A percentile compares a stretch with the other conserved stretches of the same genome.
phyloP scores from a whole-genome alignment of 176 grass and related monocot species.

The Alloteropsis semialata region DNA sequence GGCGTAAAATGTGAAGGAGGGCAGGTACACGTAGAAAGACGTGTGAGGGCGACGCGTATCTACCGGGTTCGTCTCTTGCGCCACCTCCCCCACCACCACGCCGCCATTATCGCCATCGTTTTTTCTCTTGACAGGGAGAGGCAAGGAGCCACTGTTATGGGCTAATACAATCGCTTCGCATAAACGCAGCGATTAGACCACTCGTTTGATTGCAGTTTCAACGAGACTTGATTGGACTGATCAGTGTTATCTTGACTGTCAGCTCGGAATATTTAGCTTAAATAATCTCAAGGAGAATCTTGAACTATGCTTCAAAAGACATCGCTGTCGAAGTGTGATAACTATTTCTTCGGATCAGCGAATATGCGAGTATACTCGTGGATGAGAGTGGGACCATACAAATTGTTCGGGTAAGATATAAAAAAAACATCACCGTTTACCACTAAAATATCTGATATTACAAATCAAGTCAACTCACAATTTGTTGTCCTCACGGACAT shows the following conservation, averaged over 20 bases:
- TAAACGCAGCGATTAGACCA: background rate
- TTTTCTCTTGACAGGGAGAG: background rate
- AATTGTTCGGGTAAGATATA: too few species aligned
- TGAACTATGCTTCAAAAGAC: background rate
- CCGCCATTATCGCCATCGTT: background rate
- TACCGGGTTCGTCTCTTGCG: background rate
- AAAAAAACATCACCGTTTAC: too few species aligned
- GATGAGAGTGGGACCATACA: too few species aligned
- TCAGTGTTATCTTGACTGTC: background rate
- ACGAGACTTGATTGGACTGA: background rate
- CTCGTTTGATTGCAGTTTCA: background rate
- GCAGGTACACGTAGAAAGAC: slow-evolving; percentile 24
- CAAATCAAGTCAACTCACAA: too few species aligned
- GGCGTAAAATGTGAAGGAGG: background rate
- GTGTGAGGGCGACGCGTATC: slow-evolving; percentile 27
- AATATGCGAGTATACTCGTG: too few species aligned
- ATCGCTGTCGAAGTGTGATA: background rate
- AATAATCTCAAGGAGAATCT: background rate
- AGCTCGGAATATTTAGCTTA: background rate
- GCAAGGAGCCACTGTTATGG: background rate
- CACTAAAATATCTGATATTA: too few species aligned
- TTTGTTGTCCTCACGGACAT: too few species aligned
- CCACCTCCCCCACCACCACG: too few species aligned
- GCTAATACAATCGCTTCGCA: background rate
- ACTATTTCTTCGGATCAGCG: background rate